phyloP scores from a whole-genome alignment of 805 yeast species.

The Kurtzmaniella fragi region DNA sequence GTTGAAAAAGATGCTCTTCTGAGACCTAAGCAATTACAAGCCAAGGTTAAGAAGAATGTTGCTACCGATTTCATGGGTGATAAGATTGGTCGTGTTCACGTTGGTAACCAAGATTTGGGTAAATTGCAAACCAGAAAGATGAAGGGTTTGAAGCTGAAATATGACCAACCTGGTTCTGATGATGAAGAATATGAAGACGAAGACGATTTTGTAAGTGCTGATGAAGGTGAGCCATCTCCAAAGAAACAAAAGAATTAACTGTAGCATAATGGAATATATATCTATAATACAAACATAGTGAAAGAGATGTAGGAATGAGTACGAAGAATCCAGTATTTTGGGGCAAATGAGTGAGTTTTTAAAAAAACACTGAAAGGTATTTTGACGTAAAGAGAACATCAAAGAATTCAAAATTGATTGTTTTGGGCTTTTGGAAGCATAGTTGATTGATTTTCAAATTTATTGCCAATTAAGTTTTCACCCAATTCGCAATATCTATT shows the following conservation, averaged over 20 bases:
- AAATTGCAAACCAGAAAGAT: conserved; percentile 94
- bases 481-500: too few relatives aligned
- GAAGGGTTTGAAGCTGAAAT: conserved; percentile 91
- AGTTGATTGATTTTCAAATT: too few relatives aligned
- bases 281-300: too few relatives aligned
- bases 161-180: conserved; percentile 60
- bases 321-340: too few relatives aligned
- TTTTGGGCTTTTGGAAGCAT: too few relatives aligned
- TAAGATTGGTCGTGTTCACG: conserved; percentile 92
- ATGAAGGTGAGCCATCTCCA: conserved; percentile 16
- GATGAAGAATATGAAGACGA: conserved; percentile 53
- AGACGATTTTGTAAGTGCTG: conserved; percentile 27
- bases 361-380: too few relatives aligned
- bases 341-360: too few relatives aligned
- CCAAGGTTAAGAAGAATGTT: conserved; percentile 84
- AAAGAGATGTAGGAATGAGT: too few relatives aligned
- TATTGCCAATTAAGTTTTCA: too few relatives aligned
- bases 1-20: conserved; percentile 84
- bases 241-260: conserved; percentile 27
- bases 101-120: conserved; percentile 89
- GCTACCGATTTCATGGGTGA: conserved; percentile 89
- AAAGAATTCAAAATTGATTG: too few relatives aligned
- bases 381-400: too few relatives aligned
- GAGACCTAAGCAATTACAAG: conserved; percentile 75
- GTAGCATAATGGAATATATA: too few relatives aligned